These are phyloP conservation scores for Seminavis robusta DNA, from an alignment of 108 stramenopile genomes.

Conservation along the genomic window DNA sequence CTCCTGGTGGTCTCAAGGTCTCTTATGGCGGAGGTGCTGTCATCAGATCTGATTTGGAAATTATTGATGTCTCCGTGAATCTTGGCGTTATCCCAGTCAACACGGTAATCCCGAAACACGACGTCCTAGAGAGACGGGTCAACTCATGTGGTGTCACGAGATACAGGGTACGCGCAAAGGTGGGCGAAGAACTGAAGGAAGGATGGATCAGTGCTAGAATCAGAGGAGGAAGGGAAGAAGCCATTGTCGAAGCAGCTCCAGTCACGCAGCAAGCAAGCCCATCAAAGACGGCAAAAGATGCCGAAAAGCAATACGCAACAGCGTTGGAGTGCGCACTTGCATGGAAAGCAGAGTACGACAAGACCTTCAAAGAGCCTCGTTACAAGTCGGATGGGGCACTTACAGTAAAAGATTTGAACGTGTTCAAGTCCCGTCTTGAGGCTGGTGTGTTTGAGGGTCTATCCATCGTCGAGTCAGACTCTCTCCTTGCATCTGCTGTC, in stretches of 20 bases:
- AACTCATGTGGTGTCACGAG: conserved; percentile 89
- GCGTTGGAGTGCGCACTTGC: conserved; percentile 61
- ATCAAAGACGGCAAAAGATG: too few relatives aligned
- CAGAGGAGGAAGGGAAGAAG: conserved; percentile 85
- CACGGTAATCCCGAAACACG: conserved; percentile 48
- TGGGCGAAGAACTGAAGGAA: conserved; percentile 46
- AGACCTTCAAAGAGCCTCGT: neutral
- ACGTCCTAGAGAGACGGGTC: conserved; percentile 77
- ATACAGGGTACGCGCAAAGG: conserved; percentile 65
- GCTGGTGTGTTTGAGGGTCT: conserved; percentile 40
- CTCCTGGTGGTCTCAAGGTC: conserved; percentile 62
- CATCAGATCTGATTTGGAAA: conserved; percentile 78
- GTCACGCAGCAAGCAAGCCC: too few relatives aligned
- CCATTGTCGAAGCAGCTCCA: conserved; percentile 65
- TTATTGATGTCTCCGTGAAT: conserved; percentile 69
- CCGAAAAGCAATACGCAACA: conserved; percentile 19
- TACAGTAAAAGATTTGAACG: conserved; percentile 22
- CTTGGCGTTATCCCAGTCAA: conserved; percentile 66
- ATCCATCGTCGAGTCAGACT: conserved; percentile 48
- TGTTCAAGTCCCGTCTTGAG: conserved; percentile 39
- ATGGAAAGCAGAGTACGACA: conserved; percentile 46
- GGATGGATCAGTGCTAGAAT: conserved; percentile 90
- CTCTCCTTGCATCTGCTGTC: conserved; percentile 37
- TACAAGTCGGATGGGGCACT: conserved; percentile 4
- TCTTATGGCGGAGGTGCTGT: conserved; percentile 77